Conservation (phyloP, 352 stramenopile species). For the Phytophthora colocasiae region DNA sequence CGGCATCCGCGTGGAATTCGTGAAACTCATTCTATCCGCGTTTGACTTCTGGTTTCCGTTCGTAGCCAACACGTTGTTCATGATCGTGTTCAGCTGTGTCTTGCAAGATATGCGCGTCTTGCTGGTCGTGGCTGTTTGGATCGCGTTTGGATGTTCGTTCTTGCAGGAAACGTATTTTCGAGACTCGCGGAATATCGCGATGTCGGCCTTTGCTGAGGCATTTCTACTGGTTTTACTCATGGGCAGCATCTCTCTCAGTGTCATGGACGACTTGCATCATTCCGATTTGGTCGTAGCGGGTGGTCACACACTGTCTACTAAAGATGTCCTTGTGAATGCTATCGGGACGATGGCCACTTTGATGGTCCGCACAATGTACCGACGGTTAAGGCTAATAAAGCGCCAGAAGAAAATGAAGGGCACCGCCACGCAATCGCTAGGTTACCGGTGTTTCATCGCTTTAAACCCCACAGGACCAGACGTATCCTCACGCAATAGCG, state of each 20-base stretch:
- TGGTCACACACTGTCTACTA: slow-evolving; percentile 30
- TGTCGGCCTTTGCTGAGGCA: slow-evolving; percentile 23
- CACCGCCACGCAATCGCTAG: slow-evolving; percentile 25
- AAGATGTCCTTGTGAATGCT: slow-evolving; percentile 35
- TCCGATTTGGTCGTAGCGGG: slow-evolving; percentile 28
- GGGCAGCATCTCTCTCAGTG: slow-evolving; percentile 31
- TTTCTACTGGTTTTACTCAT: slow-evolving; percentile 32
- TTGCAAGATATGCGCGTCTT: slow-evolving; percentile 14
- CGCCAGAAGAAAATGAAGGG: slow-evolving; percentile 29
- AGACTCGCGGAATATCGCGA: slow-evolving; percentile 33
- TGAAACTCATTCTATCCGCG: slow-evolving; percentile 32
- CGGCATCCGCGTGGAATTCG: slow-evolving; percentile 31
- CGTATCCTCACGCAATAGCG: slow-evolving; percentile 15
- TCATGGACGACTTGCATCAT: slow-evolving; percentile 30
- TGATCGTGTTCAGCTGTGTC: slow-evolving; percentile 27
- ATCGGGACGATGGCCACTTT: slow-evolving; percentile 35
- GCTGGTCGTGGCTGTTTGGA: slow-evolving; percentile 21
- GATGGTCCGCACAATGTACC: slow-evolving; percentile 37
- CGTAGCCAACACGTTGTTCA: slow-evolving; percentile 34
- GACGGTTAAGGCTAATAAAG: slow-evolving; percentile 20
- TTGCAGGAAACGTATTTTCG: slow-evolving; percentile 40
- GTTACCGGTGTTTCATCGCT: slow-evolving; percentile 32
- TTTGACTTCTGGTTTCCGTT: slow-evolving; percentile 43
- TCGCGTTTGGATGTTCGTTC: slow-evolving; percentile 29
- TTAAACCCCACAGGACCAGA: slow-evolving; percentile 21